These are phyloP conservation scores for Xylariaceae sp. DNA, from an alignment of 2,329 filamentous ascomycete species.

Conservation along the genomic window DNA sequence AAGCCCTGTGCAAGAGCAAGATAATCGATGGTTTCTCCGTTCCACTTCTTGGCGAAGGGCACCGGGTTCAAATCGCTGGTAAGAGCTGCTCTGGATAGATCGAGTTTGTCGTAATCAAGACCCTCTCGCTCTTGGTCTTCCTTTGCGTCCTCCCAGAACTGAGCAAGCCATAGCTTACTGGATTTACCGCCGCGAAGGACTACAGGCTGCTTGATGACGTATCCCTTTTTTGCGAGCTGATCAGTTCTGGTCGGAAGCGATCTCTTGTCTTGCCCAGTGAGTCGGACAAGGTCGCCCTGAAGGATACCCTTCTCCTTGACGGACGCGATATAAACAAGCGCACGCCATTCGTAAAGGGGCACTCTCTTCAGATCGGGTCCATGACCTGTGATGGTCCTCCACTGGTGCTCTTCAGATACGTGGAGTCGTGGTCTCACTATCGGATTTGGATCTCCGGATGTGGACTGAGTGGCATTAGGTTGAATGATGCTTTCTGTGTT, in stretches of 20 bases:
- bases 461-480: not conserved
- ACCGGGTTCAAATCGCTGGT: conserved; percentile 48
- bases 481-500: not conserved
- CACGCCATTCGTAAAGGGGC: conserved; percentile 54
- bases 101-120: conserved; percentile 34
- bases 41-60: conserved; percentile 53
- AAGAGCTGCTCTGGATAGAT: conserved; percentile 37
- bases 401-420: conserved; percentile 52
- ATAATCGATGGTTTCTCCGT: conserved; percentile 53
- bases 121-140: conserved; percentile 35
- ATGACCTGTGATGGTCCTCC: conserved; percentile 56
- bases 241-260: conserved; percentile 59
- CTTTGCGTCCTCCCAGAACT: conserved; percentile 44
- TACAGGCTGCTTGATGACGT: conserved; percentile 56
- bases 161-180: conserved; percentile 56
- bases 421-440: conserved; percentile 35
- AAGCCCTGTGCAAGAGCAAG: conserved; percentile 52
- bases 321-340: conserved; percentile 53
- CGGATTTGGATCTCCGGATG: not conserved
- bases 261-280: conserved; percentile 58
- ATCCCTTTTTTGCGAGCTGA: conserved; percentile 53
- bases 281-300: conserved; percentile 53
- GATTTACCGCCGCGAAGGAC: conserved; percentile 56
- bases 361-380: conserved; percentile 53
- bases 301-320: conserved; percentile 51